These are phyloP conservation scores for Neoarthrinium moseri DNA, from an alignment of 2,329 filamentous ascomycete genomes.

Conservation along the genomic window DNA sequence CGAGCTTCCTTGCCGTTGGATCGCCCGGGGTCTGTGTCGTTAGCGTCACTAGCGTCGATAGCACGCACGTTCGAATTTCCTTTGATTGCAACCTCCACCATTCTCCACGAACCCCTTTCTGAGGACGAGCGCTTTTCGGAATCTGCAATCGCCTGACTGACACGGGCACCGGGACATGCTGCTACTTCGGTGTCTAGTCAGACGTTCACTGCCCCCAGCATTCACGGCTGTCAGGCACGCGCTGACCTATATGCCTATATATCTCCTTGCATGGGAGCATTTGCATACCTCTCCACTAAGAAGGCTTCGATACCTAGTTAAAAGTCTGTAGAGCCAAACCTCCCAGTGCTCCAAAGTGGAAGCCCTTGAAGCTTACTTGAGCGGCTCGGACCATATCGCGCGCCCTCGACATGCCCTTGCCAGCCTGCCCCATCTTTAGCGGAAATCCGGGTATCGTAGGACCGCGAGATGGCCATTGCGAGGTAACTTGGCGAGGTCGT, in stretches of 20 bases:
- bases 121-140: background rate
- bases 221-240: background rate
- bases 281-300: background rate
- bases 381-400: no score
- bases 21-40: background rate
- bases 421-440: no score
- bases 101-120: conserved; percentile 5
- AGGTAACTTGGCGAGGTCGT: no score
- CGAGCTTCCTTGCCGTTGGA: conserved; percentile 9
- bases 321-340: no score
- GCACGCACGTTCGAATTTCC: conserved; percentile 9
- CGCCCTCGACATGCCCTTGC: no score
- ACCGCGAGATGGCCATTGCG: no score
- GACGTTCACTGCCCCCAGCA: background rate
- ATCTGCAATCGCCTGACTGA: background rate
- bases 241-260: background rate
- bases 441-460: no score
- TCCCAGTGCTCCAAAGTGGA: no score
- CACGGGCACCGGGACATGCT: background rate
- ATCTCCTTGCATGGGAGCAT: background rate
- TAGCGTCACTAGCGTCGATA: conserved; percentile 4
- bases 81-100: conserved; percentile 11
- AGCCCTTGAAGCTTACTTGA: no score
- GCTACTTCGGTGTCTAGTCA: background rate
- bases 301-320: no score